Percentiles rank a stretch among this genome's conserved stretches.
These are phyloP conservation scores for Phytophthora ramorum DNA, from an alignment of 352 stramenopile species.

Conservation along the genomic window DNA sequence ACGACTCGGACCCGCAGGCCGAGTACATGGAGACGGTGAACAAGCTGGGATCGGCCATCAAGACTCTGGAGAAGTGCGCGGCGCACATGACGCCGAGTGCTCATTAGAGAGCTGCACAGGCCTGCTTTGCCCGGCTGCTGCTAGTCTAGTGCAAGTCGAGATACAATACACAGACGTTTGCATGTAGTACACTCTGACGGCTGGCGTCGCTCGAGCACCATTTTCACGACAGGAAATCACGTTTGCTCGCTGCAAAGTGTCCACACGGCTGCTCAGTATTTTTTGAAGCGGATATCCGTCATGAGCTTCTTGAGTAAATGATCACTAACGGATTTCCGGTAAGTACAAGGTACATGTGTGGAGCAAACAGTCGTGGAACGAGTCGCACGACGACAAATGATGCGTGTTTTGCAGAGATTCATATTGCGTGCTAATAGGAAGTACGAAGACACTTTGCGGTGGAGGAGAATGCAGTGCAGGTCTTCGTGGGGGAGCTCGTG, in stretches of 20 bases:
- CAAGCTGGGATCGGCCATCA: conserved; percentile 86
- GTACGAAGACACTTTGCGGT: too few relatives aligned
- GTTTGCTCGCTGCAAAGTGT: neutral
- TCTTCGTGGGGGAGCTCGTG: too few relatives aligned
- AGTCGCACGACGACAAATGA: too few relatives aligned
- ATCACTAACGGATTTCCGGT: too few relatives aligned
- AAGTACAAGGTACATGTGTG: too few relatives aligned
- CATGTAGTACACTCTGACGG: neutral
- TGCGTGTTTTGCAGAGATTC: too few relatives aligned
- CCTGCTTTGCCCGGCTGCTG: neutral
- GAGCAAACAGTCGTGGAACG: too few relatives aligned
- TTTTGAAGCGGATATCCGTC: too few relatives aligned
- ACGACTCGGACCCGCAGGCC: conserved; percentile 86
- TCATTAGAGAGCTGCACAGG: conserved; percentile 19
- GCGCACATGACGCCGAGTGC: conserved; percentile 46
- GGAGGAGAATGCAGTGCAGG: too few relatives aligned
- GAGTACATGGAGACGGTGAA: conserved; percentile 93
- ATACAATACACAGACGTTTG: conserved; percentile 27
- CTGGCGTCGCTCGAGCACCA: neutral
- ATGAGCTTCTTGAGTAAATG: too few relatives aligned
- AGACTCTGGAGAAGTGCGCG: conserved; percentile 85
- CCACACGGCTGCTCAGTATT: too few relatives aligned
- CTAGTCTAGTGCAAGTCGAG: conserved; percentile 13
- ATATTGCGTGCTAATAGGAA: too few relatives aligned
- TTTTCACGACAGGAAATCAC: neutral